A percentile compares a stretch with the other conserved stretches of the same genome.
phyloP scores from a whole-genome alignment of 805 yeast species.

The Diddensiella caesifluorescens region DNA sequence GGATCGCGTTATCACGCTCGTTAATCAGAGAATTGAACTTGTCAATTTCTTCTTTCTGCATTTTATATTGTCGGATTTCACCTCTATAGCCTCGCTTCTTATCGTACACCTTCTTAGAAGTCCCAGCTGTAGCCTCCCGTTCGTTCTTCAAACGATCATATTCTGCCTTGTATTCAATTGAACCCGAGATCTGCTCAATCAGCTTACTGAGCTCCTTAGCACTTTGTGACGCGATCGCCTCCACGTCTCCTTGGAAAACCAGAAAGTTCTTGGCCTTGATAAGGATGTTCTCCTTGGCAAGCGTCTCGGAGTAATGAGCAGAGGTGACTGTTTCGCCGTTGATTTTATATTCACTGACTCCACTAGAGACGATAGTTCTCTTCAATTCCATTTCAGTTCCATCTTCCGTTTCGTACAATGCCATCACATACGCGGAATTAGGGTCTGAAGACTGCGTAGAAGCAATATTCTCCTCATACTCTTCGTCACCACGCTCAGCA shows the following conservation, averaged over 20 bases:
- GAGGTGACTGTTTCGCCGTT: slow-evolving; percentile 58
- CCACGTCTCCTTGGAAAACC: slow-evolving; percentile 97
- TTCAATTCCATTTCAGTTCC: slow-evolving; percentile 58
- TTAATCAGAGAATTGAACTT: slow-evolving; percentile 51
- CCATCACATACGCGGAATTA: slow-evolving; percentile 65
- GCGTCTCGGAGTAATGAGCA: slow-evolving; percentile 54
- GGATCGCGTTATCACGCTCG: slow-evolving; percentile 37
- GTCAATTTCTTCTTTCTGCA: slow-evolving; percentile 68
- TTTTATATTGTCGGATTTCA: slow-evolving; percentile 73
- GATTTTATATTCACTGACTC: slow-evolving; percentile 63
- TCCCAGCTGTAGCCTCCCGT: slow-evolving; percentile 44
- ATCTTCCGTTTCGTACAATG: slow-evolving; percentile 57
- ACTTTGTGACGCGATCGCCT: slow-evolving; percentile 83
- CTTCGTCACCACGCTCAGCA: slow-evolving; percentile 26
- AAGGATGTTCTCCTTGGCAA: slow-evolving; percentile 74
- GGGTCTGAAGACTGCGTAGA: slow-evolving; percentile 35
- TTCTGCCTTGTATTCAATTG: slow-evolving; percentile 58
- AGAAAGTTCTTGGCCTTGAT: slow-evolving; percentile 86
- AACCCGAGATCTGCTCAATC: slow-evolving; percentile 81
- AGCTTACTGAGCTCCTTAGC: slow-evolving; percentile 66
- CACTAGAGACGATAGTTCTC: slow-evolving; percentile 48
- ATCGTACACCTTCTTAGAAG: slow-evolving; percentile 56
- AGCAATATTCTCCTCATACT: slow-evolving; percentile 23
- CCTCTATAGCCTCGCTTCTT: slow-evolving; percentile 63
- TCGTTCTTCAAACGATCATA: slow-evolving; percentile 62